phyloP scores from a whole-genome alignment of 441 rosid genomes.

The Gossypium davidsonii region DNA sequence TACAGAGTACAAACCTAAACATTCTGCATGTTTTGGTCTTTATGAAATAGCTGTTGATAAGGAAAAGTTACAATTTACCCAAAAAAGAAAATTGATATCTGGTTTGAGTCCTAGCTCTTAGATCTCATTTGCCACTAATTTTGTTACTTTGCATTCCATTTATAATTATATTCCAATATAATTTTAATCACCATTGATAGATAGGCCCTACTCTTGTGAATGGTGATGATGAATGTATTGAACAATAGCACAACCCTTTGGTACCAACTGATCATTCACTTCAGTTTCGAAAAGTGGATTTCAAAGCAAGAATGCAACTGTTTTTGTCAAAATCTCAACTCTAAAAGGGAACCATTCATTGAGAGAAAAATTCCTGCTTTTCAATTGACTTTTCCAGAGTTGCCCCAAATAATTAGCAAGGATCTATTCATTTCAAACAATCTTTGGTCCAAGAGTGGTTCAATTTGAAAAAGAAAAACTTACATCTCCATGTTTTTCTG shows the following conservation, averaged over 20 bases:
- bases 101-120: not conserved
- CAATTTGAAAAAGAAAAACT: conserved; percentile 1
- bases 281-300: not conserved
- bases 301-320: not conserved
- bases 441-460: not conserved
- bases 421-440: not conserved
- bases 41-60: not conserved
- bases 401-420: not conserved
- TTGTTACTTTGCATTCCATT: not conserved
- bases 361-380: not conserved
- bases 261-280: not conserved
- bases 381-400: not conserved
- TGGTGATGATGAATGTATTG: not conserved
- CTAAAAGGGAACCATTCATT: not conserved
- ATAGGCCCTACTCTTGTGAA: not conserved
- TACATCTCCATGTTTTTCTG: conserved; percentile 19
- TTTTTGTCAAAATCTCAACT: not conserved
- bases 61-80: not conserved
- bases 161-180: not conserved
- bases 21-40: not conserved
- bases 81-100: not conserved
- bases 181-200: not conserved
- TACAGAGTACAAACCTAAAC: not conserved
- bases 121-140: not conserved
- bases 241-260: not conserved